Base-by-base conservation (phyloP, 2,329 filamentous ascomycete genomes). In the Hymenoscyphus albidus region DNA sequence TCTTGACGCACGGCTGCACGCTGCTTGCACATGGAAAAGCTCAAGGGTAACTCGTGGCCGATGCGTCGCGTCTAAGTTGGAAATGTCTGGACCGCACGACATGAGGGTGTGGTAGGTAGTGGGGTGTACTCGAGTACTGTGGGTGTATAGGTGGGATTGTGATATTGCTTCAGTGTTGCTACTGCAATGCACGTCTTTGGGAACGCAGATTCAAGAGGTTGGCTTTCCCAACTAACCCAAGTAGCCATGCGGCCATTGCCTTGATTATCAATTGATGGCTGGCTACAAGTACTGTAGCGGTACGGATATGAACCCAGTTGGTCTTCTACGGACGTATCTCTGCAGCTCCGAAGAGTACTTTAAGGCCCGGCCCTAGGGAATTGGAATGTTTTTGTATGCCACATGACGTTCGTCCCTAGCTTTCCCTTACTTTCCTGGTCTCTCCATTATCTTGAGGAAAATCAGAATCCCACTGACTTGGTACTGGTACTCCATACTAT, bases 31-130 rank as follows among this genome's bases (percentile, higher is more conserved):
- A 40, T 59, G 35, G 58, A 39, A 40, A 27, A 31, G 18, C 31
- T 39, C 32, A 44, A 40, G 44, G 22, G 32, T 56, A 56, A n/a
- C 59, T 55, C 59, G 59, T 62, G 59, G 44, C 35, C 59, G 27
- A 27, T 56, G 16, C 18, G 18, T 42, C 32, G 31, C 32, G 38
- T 31, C 57, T 32, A 16, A 59, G 13, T 32, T n/a, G 31, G 32
- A 40, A 22, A 16, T 22, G 13, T 62, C 22, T 40, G 44, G 31
- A 40, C 35, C 16, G 42, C 31, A 22, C 22, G 35, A 55, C 14
- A 35, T 27, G 44, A 5, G 31, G 35, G 27, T 27, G 32, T 22
- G 54, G 54, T 27, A 35, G 18, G 44, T 51, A 38, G 54, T 57
- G 16, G 18, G 7, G 18, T 51, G 44, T 51, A 51, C 7, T 6